Base-by-base conservation (phyloP, 2,329 filamentous ascomycete species). In the Neofusicoccum kwambonambiense region DNA sequence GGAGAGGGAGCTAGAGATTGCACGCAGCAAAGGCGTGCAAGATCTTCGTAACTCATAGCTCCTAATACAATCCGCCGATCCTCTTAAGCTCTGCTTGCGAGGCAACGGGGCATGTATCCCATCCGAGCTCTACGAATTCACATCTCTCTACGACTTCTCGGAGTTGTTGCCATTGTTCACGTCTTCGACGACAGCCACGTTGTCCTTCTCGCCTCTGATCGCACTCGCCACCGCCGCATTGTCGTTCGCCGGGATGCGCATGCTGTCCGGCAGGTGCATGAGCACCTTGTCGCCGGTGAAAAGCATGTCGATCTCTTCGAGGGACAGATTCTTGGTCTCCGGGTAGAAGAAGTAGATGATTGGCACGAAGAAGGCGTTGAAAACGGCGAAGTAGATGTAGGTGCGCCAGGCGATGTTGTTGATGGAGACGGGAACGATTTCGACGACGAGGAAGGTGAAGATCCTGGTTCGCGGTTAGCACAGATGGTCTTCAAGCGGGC, bases 261-360 rank as follows among this genome's bases (percentile, higher is more conserved):
- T 64, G 64, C 68, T 65, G 6, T 64, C 65, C 31, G 65, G 65
- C 42, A 65, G 54, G 61, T 62, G 68, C 41, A 49, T 62, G 52
- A 63, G 52, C 63, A 67, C 65, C 58, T 62, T 65, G 49, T 68
- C 15, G 62, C 69, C 76, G 69, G 77, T 76, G 64, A 84, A 84
- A 69, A 84, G 76, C 27, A 78, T 74, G 68, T 85, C 83, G 39
- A 86, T 83, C 66, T 86, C 82, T 68, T 86, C 83, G 0, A 86
- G 76, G 1, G 73, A 76, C 8, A 83, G 72, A 45, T 81, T 80
- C 27, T 75, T 77, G 0, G 84, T 87, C 69, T 87, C 85, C 0
- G 85, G 84, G 56, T 83, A 85, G 69, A 82, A 78, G 64, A 80
- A 77, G 69, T 80, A 82, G 1, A 81, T 71, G 4, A 80, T 69